Evolutionary conservation across 148 eudicot genomes (phyloP), one percentile per base, ranked within the genome.

Genomic region (Simmondsia chinensis): DNA sequence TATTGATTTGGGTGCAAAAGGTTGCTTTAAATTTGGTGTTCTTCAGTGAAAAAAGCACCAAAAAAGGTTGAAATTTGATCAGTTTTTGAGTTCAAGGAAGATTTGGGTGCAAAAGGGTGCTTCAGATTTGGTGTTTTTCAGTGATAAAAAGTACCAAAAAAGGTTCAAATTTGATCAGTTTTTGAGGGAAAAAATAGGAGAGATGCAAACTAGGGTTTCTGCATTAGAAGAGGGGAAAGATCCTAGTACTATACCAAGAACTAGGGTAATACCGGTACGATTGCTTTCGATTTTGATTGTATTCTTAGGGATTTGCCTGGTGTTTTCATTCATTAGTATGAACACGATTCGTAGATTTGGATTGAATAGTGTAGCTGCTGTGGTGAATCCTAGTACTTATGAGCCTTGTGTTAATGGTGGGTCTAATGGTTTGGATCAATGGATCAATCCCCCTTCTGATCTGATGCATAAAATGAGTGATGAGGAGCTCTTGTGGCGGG

Each of bases 381-480:
- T 70, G n/a, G 48, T 57, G 6, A 70, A 9, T 37, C 66, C 79
- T 24, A 71, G 41, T n/a, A n/a, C n/a, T 14, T 63, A 70, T 40
- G 65, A 52, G 26, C 68, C 78, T 0, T 83, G 94, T 53, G 33
- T 66, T n/a, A n/a, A n/a, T 25, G 75, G 68, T 39, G 70, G 65
- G 6, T 15, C 45, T 3, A 61, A 22, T 35, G 69, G 45, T 32
- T 75, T 83, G 32, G 72, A 66, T 20, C 37, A 34, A 12, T 78
- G 79, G 91, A 73, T 78, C 52, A 71, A 32, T 39, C 82, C 89
- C 4, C 85, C 91, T 0, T 73, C 77, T 7, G 65, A 75, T 61
- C 71, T 88, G 91, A 46, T 75, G 63, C 97, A 88, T 59, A 58
- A 48, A 8, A 75, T 88, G 97, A 80, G 57, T 30, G 97, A 88